These are phyloP conservation scores for Pseudovirgaria hyperparasitica DNA, from an alignment of 2,329 filamentous ascomycete genomes.

Conservation along the genomic window DNA sequence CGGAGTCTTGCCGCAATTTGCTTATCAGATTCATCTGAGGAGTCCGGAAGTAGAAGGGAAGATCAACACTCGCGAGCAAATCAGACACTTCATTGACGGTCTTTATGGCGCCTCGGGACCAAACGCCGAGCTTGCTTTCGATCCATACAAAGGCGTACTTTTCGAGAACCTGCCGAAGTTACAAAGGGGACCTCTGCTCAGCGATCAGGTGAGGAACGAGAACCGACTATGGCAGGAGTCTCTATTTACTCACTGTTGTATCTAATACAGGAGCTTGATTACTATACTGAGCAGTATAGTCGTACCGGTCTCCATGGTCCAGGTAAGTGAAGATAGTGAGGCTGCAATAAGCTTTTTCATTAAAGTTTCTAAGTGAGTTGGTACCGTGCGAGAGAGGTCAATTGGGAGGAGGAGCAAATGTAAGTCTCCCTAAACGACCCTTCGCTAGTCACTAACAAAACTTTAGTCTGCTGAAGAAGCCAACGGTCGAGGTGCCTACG, in stretches of 20 bases:
- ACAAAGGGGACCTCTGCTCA: conserved; percentile 45
- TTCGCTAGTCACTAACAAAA: conserved; percentile 5
- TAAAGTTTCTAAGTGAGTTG: conserved; percentile 51
- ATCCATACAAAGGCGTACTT: conserved; percentile 46
- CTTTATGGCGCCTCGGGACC: conserved; percentile 55
- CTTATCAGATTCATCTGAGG: conserved; percentile 72
- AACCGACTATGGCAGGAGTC: neutral
- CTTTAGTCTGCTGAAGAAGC: conserved; percentile 15
- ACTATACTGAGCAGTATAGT: conserved; percentile 62
- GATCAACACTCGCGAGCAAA: conserved; percentile 42
- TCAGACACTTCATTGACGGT: conserved; percentile 57
- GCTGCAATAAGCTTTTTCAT: neutral
- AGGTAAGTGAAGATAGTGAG: conserved; percentile 26
- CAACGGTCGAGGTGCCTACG: conserved; percentile 34
- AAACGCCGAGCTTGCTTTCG: conserved; percentile 45
- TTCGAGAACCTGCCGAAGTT: conserved; percentile 51
- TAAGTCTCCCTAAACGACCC: conserved; percentile 11
- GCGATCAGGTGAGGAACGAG: conserved; percentile 39
- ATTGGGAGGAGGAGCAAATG: conserved; percentile 60
- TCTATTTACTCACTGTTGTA: conserved; percentile 1
- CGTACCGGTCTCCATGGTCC: conserved; percentile 65
- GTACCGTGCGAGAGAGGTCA: conserved; percentile 66
- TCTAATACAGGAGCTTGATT: conserved; percentile 48
- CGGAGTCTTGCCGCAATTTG: conserved; percentile 52
- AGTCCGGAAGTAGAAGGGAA: conserved; percentile 42